Base-by-base conservation (phyloP, 176 grass and related monocot species). In the Triticum timopheevii region DNA sequence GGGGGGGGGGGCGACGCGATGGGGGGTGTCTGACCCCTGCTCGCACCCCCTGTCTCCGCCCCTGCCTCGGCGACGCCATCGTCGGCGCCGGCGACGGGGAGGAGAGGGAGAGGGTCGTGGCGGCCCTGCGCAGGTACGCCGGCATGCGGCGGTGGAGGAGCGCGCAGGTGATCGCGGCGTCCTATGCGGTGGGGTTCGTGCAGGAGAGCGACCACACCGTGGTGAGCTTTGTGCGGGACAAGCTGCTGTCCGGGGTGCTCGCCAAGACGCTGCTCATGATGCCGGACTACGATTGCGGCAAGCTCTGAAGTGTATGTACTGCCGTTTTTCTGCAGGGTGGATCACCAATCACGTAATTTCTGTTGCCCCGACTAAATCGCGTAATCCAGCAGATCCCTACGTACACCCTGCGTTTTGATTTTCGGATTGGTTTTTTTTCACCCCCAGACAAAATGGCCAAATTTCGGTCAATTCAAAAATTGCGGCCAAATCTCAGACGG, bases 81-180 rank as follows among this genome's bases (percentile, higher is more conserved):
- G 3, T 49, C 2, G 23, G n/a, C 3, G 71, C 19, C 8, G 68
- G 12, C n/a, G 2, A 2, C 40, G 22, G 39, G 71, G 71, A 4
- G 40, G 6, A 74, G 40, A 9, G 2, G 23, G n/a, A 47, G 71
- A 74, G 40, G 71, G 10, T 49, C 2, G 40, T 9, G 40, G 13
- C 22, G 6, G 71, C 71, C 13, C 40, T 74, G 40, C 23, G 40
- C 12, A 27, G 39, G 12, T 47, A 74, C 23, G 71, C 38, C 3
- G 71, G 40, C n/a, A 47, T 74, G 23, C 71, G 71, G n/a, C 40
- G 71, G 40, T 74, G 71, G 71, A 74, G 71, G 40, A 74, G 71
- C 40, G 40, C 71, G 0, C 71, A 74, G 40, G 71, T 74, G 40
- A 47, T 74, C 71, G 71, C 42, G n/a, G 42, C 3, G 42, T 75